Base-by-base conservation (phyloP, 139 green algal genomes). In the Tetradesmus obliquus region DNA sequence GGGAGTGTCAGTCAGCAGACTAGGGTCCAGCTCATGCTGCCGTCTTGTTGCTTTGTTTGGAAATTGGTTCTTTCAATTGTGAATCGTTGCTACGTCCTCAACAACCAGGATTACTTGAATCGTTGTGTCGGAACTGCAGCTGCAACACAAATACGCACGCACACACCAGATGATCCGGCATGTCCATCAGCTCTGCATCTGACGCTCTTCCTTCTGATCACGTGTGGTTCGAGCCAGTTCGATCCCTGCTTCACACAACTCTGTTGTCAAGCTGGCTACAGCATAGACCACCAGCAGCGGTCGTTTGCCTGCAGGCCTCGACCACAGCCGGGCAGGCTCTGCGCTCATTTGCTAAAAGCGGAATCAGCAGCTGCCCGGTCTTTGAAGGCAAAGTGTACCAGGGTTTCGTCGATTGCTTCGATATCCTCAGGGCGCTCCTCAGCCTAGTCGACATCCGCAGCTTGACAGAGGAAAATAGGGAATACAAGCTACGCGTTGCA, bases 331-430 rank as follows among this genome's bases (percentile, higher is more conserved):
- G 76, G 3, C 80, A 93, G 17, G 92, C 92, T 10, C 55, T 94
- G 69, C 66, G 69, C 9, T 71, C 71, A 9, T 84, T 94, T 10
- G 92, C 88, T 12, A 84, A 72, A 12, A 62, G 79, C 45, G 74
- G 79, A 8, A 91, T 94, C n/a, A 76, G 66, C 22, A 91, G 79
- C 32, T 85, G 84, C 0, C 92, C 92, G 24, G 53, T 94, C 12
- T 93, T 94, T 86, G 89, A 90, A 53, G 58, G 32, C 9, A 55
- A 15, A 51, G 74, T 3, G 45, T 94, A 85, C 84, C 66, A 89
- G 10, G 92, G 92, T 15, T 94, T 94, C 45, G 24, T 94, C 13
- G 89, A 93, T 60, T 53, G 85, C 58, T 60, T 32, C 51, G 92
- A 94, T 58, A 79, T 94, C 45, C 85, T 94, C 10, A 45, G 83